Conservation (phyloP, 2,329 filamentous ascomycete species). For the Metarhizium rileyi region DNA sequence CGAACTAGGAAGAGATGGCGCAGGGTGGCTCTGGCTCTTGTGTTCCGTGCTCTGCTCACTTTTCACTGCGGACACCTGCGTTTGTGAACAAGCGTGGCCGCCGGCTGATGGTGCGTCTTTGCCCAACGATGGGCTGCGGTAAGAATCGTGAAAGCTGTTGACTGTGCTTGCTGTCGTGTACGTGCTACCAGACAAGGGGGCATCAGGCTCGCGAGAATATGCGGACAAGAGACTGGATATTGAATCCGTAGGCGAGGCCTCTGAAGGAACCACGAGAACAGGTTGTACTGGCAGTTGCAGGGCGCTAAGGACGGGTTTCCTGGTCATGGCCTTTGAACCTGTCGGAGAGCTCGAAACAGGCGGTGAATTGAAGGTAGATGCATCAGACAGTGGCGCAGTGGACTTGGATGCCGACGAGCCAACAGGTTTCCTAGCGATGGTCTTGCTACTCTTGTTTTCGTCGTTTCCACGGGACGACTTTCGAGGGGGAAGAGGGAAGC, state of each 20-base stretch:
- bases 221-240: slow-evolving; percentile 46
- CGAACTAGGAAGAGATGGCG: slow-evolving; percentile 12
- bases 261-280: slow-evolving; percentile 11
- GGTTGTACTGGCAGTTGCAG: slow-evolving; percentile 3
- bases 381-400: neutral
- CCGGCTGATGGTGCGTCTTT: neutral
- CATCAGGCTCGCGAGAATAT: slow-evolving; percentile 39
- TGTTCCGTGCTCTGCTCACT: slow-evolving; percentile 1
- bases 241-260: slow-evolving; percentile 35
- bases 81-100: neutral
- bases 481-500: slow-evolving; percentile 13
- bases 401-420: slow-evolving; percentile 5
- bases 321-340: slow-evolving; percentile 23
- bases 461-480: slow-evolving; percentile 16
- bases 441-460: slow-evolving; percentile 6
- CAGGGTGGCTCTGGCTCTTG: slow-evolving; percentile 3
- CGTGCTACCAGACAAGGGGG: slow-evolving; percentile 12
- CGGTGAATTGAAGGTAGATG: slow-evolving; percentile 5
- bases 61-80: neutral
- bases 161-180: slow-evolving; percentile 5
- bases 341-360: slow-evolving; percentile 10
- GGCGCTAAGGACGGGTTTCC: slow-evolving; percentile 22
- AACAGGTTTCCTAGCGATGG: slow-evolving; percentile 13
- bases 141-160: slow-evolving; percentile 2
- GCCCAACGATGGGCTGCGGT: neutral